Percentiles rank a stretch among this genome's conserved stretches.
These are phyloP conservation scores for Cicer bijugum DNA, from an alignment of 306 rosid genomes.

Conservation along the genomic window DNA sequence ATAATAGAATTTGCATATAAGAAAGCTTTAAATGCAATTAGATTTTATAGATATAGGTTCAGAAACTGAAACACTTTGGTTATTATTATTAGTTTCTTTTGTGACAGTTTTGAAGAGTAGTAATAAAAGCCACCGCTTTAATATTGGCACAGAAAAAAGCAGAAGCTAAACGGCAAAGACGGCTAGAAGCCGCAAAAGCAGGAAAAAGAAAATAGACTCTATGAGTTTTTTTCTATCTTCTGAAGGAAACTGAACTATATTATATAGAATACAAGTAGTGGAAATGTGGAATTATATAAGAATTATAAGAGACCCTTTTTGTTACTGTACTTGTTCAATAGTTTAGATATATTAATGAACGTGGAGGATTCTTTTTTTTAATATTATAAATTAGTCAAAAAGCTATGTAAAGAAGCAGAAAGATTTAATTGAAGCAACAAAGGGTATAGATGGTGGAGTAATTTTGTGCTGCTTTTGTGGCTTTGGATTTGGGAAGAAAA, in stretches of 20 bases:
- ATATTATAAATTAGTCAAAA: constrained; percentile 1
- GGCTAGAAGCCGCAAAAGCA: constrained; percentile 75
- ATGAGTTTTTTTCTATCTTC: neutral
- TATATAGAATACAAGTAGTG: neutral
- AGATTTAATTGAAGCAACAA: neutral
- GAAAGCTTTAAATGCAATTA: constrained; percentile 58
- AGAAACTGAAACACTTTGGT: neutral
- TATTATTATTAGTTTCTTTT: too few relatives aligned
- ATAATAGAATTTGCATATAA: neutral
- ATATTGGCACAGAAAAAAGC: constrained; percentile 58
- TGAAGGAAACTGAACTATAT: constrained; percentile 16
- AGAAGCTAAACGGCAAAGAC: constrained; percentile 61
- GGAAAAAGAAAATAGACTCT: constrained; percentile 41
- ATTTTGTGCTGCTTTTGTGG: neutral
- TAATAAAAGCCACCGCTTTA: constrained; percentile 51
- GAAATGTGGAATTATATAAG: neutral
- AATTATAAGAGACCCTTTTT: constrained; percentile 5
- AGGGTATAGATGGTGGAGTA: neutral
- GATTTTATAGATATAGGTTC: constrained; percentile 29
- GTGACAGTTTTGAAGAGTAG: too few relatives aligned
- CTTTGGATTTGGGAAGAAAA: neutral
- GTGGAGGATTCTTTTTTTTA: neutral
- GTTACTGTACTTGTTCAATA: neutral
- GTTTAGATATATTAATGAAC: neutral
- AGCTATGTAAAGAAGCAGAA: constrained; percentile 3